Base-by-base conservation (phyloP, 805 yeast species). In the Brettanomyces bruxellensis region DNA sequence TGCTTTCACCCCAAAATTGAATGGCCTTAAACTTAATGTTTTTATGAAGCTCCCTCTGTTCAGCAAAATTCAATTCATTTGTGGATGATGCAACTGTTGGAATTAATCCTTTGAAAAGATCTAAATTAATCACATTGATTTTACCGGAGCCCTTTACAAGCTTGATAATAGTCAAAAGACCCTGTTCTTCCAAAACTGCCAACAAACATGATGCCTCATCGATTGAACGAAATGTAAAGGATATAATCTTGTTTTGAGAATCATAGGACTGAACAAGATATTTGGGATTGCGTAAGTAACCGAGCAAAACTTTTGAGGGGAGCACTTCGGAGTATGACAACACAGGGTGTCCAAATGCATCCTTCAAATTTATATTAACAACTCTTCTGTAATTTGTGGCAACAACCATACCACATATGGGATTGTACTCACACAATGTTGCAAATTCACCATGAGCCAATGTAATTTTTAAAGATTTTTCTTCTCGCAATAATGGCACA, bases 331-430 rank as follows among this genome's bases (percentile, higher is more conserved):
- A 38, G 8, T 42, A 47, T 24, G 49, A 51, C 11, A 66, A 47
- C 9, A 58, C 56, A 1, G 86, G 79, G 54, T 78, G 81, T 32
- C 95, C 91, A 34, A 76, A 69, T 41, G 76, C 69, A 60, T 88
- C 93, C 50, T 83, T 75, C 32, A 89, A 66, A 0, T 81, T 69
- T 2, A 87, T 57, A 39, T 86, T 67, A 5, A 82, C 60, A 39
- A 83, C 76, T 49, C 90, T 70, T 24, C 87, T 87, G 50, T 75
- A 67, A 3, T 85, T 76, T 0, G 96, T 87, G 6, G 88, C 76
- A 7, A 83, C 57, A 0, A 83, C 69, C 4, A 87, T 68, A 2
- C 96, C 96, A 35, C 14, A n/a, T 1, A 84, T 78, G 0, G 93
- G 90, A 51, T 81, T 87, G 49, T 75, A 75, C 46, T 78, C 76